phyloP scores from a whole-genome alignment of 129 eudicot genomes.

The Pulicaria dysenterica region DNA sequence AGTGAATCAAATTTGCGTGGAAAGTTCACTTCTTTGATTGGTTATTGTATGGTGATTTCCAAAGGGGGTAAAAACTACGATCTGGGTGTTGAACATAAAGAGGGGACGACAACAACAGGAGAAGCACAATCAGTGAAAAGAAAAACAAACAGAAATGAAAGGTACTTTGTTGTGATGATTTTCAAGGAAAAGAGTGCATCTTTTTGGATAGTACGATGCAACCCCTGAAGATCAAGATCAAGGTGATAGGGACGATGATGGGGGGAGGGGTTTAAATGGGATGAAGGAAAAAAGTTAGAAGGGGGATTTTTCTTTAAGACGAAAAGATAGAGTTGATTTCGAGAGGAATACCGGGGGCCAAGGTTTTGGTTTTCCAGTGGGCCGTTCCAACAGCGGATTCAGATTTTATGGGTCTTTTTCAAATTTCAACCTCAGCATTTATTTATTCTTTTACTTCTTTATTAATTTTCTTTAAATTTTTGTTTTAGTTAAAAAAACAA shows the following conservation, averaged over 20 bases:
- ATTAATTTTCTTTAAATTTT: neutral
- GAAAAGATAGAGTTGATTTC: conserved; percentile 46
- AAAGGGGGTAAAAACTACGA: conserved; percentile 29
- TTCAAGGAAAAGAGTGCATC: conserved; percentile 25
- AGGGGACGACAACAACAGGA: conserved; percentile 19
- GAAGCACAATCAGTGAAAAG: neutral
- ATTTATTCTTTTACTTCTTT: neutral
- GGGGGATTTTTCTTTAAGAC: conserved; percentile 16
- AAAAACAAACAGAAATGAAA: conserved; percentile 13
- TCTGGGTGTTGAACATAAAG: conserved; percentile 42
- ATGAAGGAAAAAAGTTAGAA: conserved; percentile 18
- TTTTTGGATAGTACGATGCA: conserved; percentile 16
- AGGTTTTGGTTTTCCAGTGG: conserved; percentile 67
- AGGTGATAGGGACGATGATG: conserved; percentile 21
- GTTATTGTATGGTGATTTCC: conserved; percentile 4
- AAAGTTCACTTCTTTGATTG: neutral
- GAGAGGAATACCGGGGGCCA: conserved; percentile 74
- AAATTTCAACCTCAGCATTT: conserved; percentile 17
- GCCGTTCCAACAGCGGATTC: conserved; percentile 71
- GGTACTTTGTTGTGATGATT: conserved; percentile 30
- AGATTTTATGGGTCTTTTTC: conserved; percentile 32
- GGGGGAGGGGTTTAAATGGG: conserved; percentile 25
- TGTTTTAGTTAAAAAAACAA: neutral
- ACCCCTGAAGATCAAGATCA: neutral
- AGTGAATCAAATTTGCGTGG: neutral